A percentile compares a stretch with the other conserved stretches of the same genome.
Evolutionary conservation across 1,284 basidiomycete genomes (phyloP).

Genomic region (Rhodotorula sp.): DNA sequence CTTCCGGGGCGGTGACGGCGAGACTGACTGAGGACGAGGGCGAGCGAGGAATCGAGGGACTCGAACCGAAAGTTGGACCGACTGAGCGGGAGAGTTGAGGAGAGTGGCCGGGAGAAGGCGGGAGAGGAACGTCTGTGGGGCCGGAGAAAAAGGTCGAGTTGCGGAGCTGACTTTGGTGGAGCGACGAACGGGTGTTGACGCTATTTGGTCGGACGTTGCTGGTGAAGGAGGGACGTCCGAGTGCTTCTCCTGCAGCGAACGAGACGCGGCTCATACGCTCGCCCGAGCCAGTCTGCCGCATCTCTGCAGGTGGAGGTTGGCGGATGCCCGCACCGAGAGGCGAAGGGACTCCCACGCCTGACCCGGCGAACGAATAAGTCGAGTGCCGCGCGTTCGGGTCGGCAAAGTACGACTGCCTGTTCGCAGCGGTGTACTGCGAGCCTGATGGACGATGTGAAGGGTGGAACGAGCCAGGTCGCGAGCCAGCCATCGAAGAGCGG

Average conservation of each 20-base stretch:
- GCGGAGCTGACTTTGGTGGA: slow-evolving; percentile 22
- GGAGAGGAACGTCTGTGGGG: background rate
- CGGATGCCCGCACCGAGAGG: slow-evolving; percentile 20
- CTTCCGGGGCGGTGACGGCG: slow-evolving; percentile 13
- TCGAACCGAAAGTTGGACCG: background rate
- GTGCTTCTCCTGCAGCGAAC: slow-evolving; percentile 23
- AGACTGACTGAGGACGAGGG: slow-evolving; percentile 14
- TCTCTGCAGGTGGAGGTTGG: slow-evolving; percentile 25
- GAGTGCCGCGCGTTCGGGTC: slow-evolving; percentile 18
- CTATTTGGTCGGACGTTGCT: slow-evolving; percentile 5
- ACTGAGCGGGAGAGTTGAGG: slow-evolving; percentile 10
- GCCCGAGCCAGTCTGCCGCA: slow-evolving; percentile 32
- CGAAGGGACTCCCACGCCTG: slow-evolving; percentile 10
- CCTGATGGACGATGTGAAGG: slow-evolving; percentile 14
- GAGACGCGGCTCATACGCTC: slow-evolving; percentile 22
- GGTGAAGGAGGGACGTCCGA: slow-evolving; percentile 9
- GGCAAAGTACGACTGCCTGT: slow-evolving; percentile 25
- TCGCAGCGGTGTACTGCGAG: slow-evolving; percentile 20
- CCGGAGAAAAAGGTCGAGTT: slow-evolving; percentile 7
- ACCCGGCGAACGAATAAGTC: slow-evolving; percentile 24
- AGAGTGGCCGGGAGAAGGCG: slow-evolving; percentile 12
- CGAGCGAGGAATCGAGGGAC: background rate
- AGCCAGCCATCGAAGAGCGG: slow-evolving; percentile 30
- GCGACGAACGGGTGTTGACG: slow-evolving; percentile 16
- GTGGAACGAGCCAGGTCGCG: slow-evolving; percentile 23